These are phyloP conservation scores for Globisporangium emineosum DNA, from an alignment of 352 stramenopile genomes.

Conservation along the genomic window DNA sequence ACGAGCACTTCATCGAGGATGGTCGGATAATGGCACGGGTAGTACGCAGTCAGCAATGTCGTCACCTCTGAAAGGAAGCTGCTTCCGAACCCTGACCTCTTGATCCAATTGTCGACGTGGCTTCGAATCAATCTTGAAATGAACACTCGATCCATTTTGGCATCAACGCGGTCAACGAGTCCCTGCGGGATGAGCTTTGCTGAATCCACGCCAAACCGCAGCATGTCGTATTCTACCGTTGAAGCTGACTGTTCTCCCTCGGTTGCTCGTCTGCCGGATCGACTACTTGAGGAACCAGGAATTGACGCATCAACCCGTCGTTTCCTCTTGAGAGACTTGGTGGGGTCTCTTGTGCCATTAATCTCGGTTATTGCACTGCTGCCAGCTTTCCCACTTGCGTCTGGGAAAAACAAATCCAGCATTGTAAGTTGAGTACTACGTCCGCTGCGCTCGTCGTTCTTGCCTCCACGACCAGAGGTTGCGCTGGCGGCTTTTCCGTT, in stretches of 20 bases:
- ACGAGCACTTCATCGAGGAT: slow-evolving; percentile 80
- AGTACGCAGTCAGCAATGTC: slow-evolving; percentile 74
- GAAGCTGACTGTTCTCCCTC: slow-evolving; percentile 1
- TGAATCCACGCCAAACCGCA: slow-evolving; percentile 68
- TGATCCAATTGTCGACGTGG: slow-evolving; percentile 76
- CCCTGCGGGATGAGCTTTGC: slow-evolving; percentile 79
- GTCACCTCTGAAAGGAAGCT: slow-evolving; percentile 70
- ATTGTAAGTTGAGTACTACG: slow-evolving; percentile 30
- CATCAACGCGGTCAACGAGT: slow-evolving; percentile 81
- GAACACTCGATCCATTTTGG: slow-evolving; percentile 48
- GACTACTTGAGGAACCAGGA: not conserved
- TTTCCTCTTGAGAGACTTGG: slow-evolving; percentile 48
- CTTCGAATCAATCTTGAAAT: slow-evolving; percentile 46
- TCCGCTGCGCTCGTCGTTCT: slow-evolving; percentile 20
- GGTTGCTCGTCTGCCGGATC: slow-evolving; percentile 7
- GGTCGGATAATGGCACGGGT: slow-evolving; percentile 77
- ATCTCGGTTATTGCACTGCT: not conserved
- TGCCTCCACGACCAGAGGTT: slow-evolving; percentile 12
- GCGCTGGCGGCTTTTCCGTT: slow-evolving; percentile 4
- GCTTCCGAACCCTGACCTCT: slow-evolving; percentile 54
- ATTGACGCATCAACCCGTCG: slow-evolving; percentile 20
- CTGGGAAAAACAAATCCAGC: slow-evolving; percentile 63
- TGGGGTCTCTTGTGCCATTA: slow-evolving; percentile 8
- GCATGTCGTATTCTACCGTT: slow-evolving; percentile 39
- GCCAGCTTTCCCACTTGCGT: slow-evolving; percentile 1